Base-by-base conservation (phyloP, 257 asterid species). In the Petunia axillaris region DNA sequence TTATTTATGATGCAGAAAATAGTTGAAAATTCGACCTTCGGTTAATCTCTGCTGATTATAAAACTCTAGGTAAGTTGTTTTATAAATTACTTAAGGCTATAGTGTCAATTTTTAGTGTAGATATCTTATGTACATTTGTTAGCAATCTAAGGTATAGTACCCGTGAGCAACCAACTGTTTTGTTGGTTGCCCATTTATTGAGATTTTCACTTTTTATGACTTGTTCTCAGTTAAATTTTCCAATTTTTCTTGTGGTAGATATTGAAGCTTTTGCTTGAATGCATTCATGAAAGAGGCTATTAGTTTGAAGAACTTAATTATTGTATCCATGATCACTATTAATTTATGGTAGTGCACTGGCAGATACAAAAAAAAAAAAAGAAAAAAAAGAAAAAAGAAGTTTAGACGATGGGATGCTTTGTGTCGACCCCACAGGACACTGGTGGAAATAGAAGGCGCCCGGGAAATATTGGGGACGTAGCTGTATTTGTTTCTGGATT, bases 401-500 rank as follows among this genome's bases (percentile, higher is more conserved):
- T 25, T 73, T 80, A 76, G 90, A 87, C 89, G 78, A 96, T 96
- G 98, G 99, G 98, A 52, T 96, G 99, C 90, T 59, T 91, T 85
- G 76, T 87, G 55, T 96, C 99, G 52, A 93, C 91, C 40, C 94
- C 89, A 43, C 88, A 83, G 85, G 98, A 94, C 63, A 59, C 87
- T 41, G 93, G 96, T 48, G 97, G 97, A 67, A 90, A 86, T 83
- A 85, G 98, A 87, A 93, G 97, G 86, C 82, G 93, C 84, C 99
- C 98, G 35, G 81, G 93, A 62, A 96, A 94, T 79, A 94, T 96
- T 39, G 99, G 99, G 48, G 99, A 94, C 78, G 93, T 96, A 13
- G 78, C 93, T 73, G 98, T 96, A 6, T 96, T 91, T 79, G 95
- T 96, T 75, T 98, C 99, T 0, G 98, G 98, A 37, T 87, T 94